phyloP scores from a whole-genome alignment of 257 asterid species.

The Nicotiana paniculata region DNA sequence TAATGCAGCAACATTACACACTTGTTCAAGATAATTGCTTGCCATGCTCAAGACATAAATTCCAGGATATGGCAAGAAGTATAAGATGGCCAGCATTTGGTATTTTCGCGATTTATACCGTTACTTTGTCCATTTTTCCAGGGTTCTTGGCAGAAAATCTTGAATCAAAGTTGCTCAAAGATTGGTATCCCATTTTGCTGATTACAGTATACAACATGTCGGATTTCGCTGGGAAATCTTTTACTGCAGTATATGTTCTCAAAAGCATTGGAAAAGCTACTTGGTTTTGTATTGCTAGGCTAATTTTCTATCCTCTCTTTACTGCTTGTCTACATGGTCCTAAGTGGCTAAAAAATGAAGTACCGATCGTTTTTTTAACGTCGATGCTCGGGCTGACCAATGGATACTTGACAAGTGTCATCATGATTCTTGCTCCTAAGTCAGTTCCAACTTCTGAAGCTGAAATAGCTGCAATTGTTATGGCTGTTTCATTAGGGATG shows the following conservation, averaged over 20 bases:
- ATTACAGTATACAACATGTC: constrained; percentile 49
- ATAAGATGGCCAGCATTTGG: constrained; percentile 61
- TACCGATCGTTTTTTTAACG: constrained; percentile 50
- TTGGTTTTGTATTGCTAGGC: constrained; percentile 57
- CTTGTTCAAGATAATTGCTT: constrained; percentile 9
- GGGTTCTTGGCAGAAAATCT: constrained; percentile 64
- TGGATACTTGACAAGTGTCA: constrained; percentile 75
- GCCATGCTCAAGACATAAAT: constrained; percentile 18
- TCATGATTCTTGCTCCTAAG: constrained; percentile 78
- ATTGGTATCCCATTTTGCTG: constrained; percentile 66
- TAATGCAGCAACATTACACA: constrained; percentile 40
- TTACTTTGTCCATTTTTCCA: constrained; percentile 69
- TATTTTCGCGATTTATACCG: constrained; percentile 49
- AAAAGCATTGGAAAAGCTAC: constrained; percentile 38
- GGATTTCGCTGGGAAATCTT: constrained; percentile 61
- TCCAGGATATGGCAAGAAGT: constrained; percentile 27
- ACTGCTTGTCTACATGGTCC: constrained; percentile 65
- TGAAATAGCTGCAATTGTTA: constrained; percentile 66
- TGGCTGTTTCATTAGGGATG: constrained; percentile 58
- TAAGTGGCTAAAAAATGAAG: constrained; percentile 62
- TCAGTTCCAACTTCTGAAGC: constrained; percentile 46
- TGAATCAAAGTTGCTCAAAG: constrained; percentile 37
- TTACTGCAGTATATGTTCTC: constrained; percentile 39
- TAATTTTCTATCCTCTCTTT: constrained; percentile 61
- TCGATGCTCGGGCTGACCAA: constrained; percentile 52